phyloP scores from a whole-genome alignment of 805 yeast species.

The Starmerella asiatica region DNA sequence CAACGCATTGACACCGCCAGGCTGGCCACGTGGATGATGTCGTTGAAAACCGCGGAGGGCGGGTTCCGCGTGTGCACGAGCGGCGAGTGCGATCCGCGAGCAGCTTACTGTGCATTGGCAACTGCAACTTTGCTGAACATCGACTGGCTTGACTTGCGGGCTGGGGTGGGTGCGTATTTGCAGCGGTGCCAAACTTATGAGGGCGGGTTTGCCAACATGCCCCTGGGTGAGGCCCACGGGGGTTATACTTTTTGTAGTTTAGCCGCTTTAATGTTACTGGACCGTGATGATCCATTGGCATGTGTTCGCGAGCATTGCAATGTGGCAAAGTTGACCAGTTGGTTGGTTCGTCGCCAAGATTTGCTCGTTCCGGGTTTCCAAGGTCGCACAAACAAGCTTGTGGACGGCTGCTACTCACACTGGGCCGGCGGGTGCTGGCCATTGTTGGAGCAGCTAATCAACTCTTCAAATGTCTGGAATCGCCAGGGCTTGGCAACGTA shows the following conservation, averaged over 20 bases:
- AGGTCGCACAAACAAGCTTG: constrained; percentile 86
- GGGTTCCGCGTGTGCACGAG: constrained; percentile 58
- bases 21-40: constrained; percentile 51
- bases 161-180: constrained; percentile 48
- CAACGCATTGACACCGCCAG: constrained; percentile 32
- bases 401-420: constrained; percentile 90
- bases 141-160: constrained; percentile 35
- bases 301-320: constrained; percentile 31
- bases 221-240: constrained; percentile 87
- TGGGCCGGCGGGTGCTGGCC: constrained; percentile 83
- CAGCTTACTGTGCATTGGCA: constrained; percentile 75
- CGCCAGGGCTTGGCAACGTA: constrained; percentile 49
- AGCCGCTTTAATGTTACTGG: constrained; percentile 43
- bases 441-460: constrained; percentile 41
- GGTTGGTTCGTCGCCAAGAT: constrained; percentile 57
- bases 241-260: constrained; percentile 90
- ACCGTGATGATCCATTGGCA: constrained; percentile 26
- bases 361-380: constrained; percentile 71
- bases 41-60: constrained; percentile 55
- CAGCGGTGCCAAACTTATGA: constrained; percentile 71
- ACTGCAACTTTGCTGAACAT: constrained; percentile 55
- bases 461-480: constrained; percentile 29
- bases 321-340: constrained; percentile 37
- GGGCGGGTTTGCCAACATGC: constrained; percentile 87
- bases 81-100: constrained; percentile 74